Evolutionary conservation across 2,329 filamentous ascomycete species (phyloP), one percentile per base, ranked within the genome.

Genomic region (Apiospora koreana): DNA sequence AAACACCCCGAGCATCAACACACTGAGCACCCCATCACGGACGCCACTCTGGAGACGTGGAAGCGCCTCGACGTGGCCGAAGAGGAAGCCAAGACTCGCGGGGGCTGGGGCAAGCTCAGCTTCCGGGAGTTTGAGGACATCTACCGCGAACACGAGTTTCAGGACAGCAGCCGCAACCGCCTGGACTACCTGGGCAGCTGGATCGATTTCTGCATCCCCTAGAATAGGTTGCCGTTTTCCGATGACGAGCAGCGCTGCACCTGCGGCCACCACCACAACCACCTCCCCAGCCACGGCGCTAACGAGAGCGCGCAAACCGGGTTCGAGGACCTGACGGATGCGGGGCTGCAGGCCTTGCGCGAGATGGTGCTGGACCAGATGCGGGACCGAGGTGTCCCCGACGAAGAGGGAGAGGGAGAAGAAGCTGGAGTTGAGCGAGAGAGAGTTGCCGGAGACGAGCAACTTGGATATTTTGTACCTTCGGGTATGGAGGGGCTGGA

Each of bases 141-240:
- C 67, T 94, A 96, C 83, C 74, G 76, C 23, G 75, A 78, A 41
- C 77, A 80, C 50, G 89, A 90, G 75, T 85, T 86, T n/a, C 87
- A 90, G 73, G 88, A 91, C 74, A 88, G 89, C 31, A 82, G 84
- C 38, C 87, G 86, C 18, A 89, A 90, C 77, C 83, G 91, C 68
- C 85, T 95, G 72, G 93, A 93, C 74, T 95, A 97, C 80, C 85
- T 98, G 65, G 93, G 93, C 71, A 93, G 90, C 76, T 98, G 95
- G 95, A 93, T 98, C 80, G 95, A 98, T 79, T 91, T 91, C 79
- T 92, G 89, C 79, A 91, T 92, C 74, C 89, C 89, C 18, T 89
- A 79, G 74, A 38, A 54, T 18, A 68, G 50, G 65, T 8, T 68
- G 66, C 54, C 54, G 54, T 21, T 31, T 6, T 31, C 21, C 18